These are phyloP conservation scores for Rhododendron mucronatum DNA, from an alignment of 148 eudicot species.

Conservation along the genomic window DNA sequence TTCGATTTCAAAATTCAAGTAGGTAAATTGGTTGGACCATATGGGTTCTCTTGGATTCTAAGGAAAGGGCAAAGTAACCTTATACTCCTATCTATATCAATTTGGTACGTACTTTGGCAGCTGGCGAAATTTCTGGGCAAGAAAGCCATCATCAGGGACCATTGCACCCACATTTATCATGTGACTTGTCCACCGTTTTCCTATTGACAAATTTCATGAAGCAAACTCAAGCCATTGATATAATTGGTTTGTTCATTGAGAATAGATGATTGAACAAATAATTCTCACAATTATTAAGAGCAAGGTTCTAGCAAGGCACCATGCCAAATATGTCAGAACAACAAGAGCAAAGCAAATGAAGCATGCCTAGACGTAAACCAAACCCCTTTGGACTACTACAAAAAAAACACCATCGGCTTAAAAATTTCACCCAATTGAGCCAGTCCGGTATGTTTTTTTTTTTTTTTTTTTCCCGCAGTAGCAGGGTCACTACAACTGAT, in stretches of 20 bases:
- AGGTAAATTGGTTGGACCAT: not conserved
- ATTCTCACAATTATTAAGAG: too few species aligned
- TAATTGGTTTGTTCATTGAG: too few species aligned
- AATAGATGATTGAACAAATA: too few species aligned
- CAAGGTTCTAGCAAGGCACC: not conserved
- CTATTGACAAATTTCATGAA: too few species aligned
- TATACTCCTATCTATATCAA: not conserved
- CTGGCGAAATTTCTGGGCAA: not conserved
- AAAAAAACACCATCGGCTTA: too few species aligned
- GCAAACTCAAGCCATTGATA: too few species aligned
- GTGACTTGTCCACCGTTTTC: not conserved
- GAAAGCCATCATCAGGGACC: not conserved
- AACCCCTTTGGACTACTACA: not conserved
- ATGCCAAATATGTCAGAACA: not conserved
- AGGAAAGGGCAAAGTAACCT: not conserved
- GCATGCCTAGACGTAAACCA: not conserved
- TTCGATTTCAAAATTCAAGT: not conserved
- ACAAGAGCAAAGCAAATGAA: too few species aligned
- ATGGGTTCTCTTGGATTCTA: not conserved
- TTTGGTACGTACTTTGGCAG: not conserved
- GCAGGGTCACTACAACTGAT: too few species aligned
- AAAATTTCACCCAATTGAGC: too few species aligned
- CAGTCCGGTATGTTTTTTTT: too few species aligned
- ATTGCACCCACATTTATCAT: not conserved
- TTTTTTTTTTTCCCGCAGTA: too few species aligned